Evolutionary conservation across 1,284 basidiomycete genomes (phyloP).

Genomic region (Tilletia walkeri): DNA sequence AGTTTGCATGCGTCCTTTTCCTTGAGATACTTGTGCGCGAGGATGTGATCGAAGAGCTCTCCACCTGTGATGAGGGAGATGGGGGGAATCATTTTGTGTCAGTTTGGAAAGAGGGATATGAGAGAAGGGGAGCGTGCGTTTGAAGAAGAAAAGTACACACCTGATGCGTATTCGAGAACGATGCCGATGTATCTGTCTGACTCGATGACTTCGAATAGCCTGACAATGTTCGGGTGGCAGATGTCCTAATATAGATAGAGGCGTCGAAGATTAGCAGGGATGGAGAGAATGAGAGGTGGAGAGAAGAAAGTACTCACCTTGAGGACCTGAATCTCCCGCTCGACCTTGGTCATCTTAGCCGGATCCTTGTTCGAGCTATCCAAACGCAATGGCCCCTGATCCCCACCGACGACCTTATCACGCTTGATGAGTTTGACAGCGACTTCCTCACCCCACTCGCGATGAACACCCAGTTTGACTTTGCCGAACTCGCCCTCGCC

Average conservation of each 20-base stretch:
- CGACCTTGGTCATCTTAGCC: conserved; percentile 88
- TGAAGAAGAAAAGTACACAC: conserved; percentile 47
- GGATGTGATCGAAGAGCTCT: conserved; percentile 97
- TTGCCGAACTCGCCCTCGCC: conserved; percentile 99
- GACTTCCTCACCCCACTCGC: conserved; percentile 92
- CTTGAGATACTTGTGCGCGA: conserved; percentile 93
- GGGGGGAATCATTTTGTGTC: background rate
- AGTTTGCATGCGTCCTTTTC: conserved; percentile 93
- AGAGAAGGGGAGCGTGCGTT: no score
- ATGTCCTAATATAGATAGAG: conserved; percentile 65
- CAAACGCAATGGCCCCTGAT: conserved; percentile 49
- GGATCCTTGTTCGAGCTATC: conserved; percentile 41
- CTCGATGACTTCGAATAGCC: conserved; percentile 97
- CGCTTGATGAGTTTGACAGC: conserved; percentile 96
- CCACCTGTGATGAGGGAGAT: conserved; percentile 64
- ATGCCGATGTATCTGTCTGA: conserved; percentile 99
- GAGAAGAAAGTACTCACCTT: conserved; percentile 64
- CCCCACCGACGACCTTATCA: conserved; percentile 78
- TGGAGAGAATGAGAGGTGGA: conserved; percentile 16
- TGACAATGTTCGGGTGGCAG: conserved; percentile 97
- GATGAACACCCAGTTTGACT: conserved; percentile 95
- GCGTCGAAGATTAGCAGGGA: conserved; percentile 10
- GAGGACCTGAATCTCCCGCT: conserved; percentile 94
- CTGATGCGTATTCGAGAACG: conserved; percentile 94
- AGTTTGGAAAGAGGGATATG: background rate